Conservation (phyloP, 1,284 basidiomycete genomes). For the Hemileia vastatrix region DNA sequence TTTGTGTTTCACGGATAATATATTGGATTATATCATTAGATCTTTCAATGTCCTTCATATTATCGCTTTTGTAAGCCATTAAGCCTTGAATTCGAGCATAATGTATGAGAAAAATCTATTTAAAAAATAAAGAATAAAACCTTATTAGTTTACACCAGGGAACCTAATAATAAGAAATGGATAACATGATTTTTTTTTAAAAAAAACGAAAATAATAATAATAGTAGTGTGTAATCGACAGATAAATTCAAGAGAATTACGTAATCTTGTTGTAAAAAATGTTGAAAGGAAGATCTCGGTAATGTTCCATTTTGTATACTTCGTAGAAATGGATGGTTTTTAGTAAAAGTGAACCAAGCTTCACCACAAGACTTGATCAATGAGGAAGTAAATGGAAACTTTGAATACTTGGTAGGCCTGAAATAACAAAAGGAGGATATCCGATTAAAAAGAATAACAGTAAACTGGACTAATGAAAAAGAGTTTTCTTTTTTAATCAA, state of each 20-base stretch:
- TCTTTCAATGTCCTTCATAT: conserved; percentile 57
- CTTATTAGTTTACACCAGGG: too few relatives aligned
- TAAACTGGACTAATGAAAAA: too few relatives aligned
- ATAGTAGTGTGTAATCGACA: too few relatives aligned
- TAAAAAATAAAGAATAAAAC: too few relatives aligned
- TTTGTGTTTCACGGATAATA: conserved; percentile 60
- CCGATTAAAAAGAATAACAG: too few relatives aligned
- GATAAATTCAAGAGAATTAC: conserved; percentile 4
- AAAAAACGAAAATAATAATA: not conserved
- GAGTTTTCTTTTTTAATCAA: too few relatives aligned
- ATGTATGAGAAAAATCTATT: conserved; percentile 13
- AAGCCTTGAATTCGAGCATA: conserved; percentile 52
- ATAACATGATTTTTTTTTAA: conserved; percentile 55
- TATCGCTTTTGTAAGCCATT: conserved; percentile 64
- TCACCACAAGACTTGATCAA: not conserved
- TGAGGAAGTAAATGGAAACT: conserved; percentile 8
- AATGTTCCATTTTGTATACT: conserved; percentile 30
- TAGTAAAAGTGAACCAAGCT: conserved; percentile 4
- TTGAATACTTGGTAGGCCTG: not conserved
- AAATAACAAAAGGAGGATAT: too few relatives aligned
- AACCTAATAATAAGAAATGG: not conserved
- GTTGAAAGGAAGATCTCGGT: conserved; percentile 56
- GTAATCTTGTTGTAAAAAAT: conserved; percentile 66
- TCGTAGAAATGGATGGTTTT: conserved; percentile 27
- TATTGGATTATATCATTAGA: conserved; percentile 60